Percentiles rank a stretch among this genome's conserved stretches.
Conservation (phyloP, 768 basidiomycete genomes). For the Daedaleopsis sinensis region DNA sequence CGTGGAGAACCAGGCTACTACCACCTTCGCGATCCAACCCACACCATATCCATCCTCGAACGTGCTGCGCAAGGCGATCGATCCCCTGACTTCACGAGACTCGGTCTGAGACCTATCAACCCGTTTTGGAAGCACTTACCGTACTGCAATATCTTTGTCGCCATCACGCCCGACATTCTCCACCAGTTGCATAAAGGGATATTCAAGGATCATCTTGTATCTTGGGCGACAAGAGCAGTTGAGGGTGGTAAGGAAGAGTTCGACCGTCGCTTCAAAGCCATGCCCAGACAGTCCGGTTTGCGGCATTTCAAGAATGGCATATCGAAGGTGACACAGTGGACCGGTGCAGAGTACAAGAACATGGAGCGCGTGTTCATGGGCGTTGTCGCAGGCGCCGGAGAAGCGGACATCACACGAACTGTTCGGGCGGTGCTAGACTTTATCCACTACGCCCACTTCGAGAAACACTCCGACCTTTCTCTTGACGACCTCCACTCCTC, state of each 20-base stretch:
- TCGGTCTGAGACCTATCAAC: conserved; percentile 18
- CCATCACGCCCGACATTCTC: conserved; percentile 44
- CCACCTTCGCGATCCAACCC: conserved; percentile 4
- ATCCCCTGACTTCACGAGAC: conserved; percentile 7
- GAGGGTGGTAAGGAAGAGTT: conserved; percentile 28
- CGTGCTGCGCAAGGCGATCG: background rate
- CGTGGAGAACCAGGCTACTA: conserved; percentile 14
- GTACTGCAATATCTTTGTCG: conserved; percentile 40
- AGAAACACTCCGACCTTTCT: too few species aligned
- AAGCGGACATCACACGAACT: too few species aligned
- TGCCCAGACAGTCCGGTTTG: too few species aligned
- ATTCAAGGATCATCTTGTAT: conserved; percentile 46
- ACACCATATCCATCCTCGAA: background rate
- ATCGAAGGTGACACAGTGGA: conserved; percentile 45
- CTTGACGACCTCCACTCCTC: too few species aligned
- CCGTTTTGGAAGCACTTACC: conserved; percentile 50
- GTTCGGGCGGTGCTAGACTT: too few species aligned
- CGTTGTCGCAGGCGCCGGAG: too few species aligned
- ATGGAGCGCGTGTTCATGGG: too few species aligned
- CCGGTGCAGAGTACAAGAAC: conserved; percentile 45
- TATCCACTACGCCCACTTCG: too few species aligned
- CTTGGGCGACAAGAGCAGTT: conserved; percentile 22
- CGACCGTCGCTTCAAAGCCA: too few species aligned
- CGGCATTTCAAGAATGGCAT: too few species aligned
- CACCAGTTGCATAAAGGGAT: conserved; percentile 53